Percentiles rank a stretch among this genome's conserved stretches.
Conservation (phyloP, 768 basidiomycete species). For the Macrocybe gigantea region DNA sequence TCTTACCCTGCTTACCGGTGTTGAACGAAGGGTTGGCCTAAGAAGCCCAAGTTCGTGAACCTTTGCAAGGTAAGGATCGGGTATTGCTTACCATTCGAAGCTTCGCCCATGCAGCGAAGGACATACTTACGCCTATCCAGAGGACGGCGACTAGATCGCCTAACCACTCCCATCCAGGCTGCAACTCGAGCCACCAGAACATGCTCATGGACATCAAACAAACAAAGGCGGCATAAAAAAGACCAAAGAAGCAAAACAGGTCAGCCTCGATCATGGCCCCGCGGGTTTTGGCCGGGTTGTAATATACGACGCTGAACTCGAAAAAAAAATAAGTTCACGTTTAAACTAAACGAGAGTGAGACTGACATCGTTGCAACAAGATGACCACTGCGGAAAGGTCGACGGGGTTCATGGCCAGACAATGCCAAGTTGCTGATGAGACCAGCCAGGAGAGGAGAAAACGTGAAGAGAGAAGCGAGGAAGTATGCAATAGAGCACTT, state of each 20-base stretch:
- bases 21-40: constrained; percentile 80
- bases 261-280: constrained; percentile 94
- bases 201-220: constrained; percentile 72
- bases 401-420: constrained; percentile 38
- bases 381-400: constrained; percentile 78
- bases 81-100: constrained; percentile 61
- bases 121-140: constrained; percentile 85
- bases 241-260: constrained; percentile 66
- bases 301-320: constrained; percentile 66
- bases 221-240: constrained; percentile 66
- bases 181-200: constrained; percentile 74
- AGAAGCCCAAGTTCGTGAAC: background rate
- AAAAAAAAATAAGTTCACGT: background rate
- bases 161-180: constrained; percentile 65
- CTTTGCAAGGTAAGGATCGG: too few relatives aligned
- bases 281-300: constrained; percentile 88
- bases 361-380: constrained; percentile 91
- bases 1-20: constrained; percentile 45
- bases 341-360: background rate
- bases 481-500: constrained; percentile 93
- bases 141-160: constrained; percentile 69
- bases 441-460: constrained; percentile 66
- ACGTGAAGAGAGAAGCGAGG: constrained; percentile 89
- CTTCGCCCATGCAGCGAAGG: constrained; percentile 84
- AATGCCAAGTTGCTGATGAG: constrained; percentile 59